Evolutionary conservation across 1,284 basidiomycete genomes (phyloP).

Genomic region (Sporisorium graminicola): DNA sequence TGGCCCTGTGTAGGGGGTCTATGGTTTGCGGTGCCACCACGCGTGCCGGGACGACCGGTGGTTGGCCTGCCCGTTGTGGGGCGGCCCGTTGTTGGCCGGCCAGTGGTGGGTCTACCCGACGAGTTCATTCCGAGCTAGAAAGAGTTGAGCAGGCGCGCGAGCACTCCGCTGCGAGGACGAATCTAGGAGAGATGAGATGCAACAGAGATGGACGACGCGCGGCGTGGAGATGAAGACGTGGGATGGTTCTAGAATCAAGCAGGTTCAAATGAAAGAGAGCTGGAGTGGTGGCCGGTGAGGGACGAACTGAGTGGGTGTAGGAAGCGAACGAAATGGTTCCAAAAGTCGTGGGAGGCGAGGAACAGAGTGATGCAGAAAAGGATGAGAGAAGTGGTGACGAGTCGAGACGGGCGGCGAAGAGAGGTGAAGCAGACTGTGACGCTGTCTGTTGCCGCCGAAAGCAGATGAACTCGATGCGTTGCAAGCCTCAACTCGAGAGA

Average conservation of each 20-base stretch:
- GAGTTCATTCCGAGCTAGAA: constrained; percentile 17
- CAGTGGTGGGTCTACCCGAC: constrained; percentile 39
- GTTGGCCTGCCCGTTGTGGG: constrained; percentile 43
- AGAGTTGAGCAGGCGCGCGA: not conserved
- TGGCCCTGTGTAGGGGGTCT: constrained; percentile 40
- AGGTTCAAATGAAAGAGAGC: not conserved
- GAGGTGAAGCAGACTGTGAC: not conserved
- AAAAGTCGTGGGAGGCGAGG: not conserved
- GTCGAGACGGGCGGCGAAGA: not conserved
- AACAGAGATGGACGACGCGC: not conserved
- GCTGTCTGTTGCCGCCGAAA: not conserved
- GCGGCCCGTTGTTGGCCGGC: constrained; percentile 39
- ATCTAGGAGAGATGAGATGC: not conserved
- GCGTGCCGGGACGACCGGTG: constrained; percentile 43
- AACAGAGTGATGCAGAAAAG: not conserved
- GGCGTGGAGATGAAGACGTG: not conserved
- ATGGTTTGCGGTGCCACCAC: constrained; percentile 31
- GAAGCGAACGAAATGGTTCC: not conserved
- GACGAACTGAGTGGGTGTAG: not conserved
- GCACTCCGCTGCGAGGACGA: not conserved
- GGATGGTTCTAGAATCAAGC: not conserved
- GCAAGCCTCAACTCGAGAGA: not conserved
- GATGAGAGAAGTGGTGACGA: not conserved
- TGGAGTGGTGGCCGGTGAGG: not conserved
- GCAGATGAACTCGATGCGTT: not conserved